Base-by-base conservation (phyloP, 345 rosid genomes). In the Boechera stricta region DNA sequence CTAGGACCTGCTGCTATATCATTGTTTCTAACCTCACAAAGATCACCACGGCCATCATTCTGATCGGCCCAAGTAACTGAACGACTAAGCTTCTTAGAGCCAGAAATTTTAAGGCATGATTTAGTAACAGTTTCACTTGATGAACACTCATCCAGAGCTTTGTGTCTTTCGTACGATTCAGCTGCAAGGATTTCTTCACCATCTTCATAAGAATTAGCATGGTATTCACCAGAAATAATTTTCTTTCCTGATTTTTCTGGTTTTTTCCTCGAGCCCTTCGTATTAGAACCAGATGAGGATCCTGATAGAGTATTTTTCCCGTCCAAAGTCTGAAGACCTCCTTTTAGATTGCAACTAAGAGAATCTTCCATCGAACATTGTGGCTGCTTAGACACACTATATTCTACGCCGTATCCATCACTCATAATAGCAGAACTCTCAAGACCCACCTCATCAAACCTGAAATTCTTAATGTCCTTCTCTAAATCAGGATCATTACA, bases 21-120 rank as follows among this genome's bases (percentile, higher is more conserved):
- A 67, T 77, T 72, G 76, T 86, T 84, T 72, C 74, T 84, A 80
- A 85, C 68, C 75, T 89, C 82, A 49, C 87, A 86, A 52, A 88
- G 92, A 74, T 84, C 76, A 67, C 82, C 79, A 74, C 55, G 47
- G 62, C 60, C 77, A 31, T 75, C 75, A 72, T 84, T 84, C 80
- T 87, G 85, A 85, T 91, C 98, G 53, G 96, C 97, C 97, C 98
- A 94, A n/a, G 90, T 90, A 71, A 95, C 98, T 38, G 89, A 84
- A 41, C 68, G 87, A 39, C 51, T 69, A 16, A 76, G 74, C 79
- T 83, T 89, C 82, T 85, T 87, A 33, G 88, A 69, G 52, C 82
- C 82, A 41, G 88, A 72, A 59, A 80, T 73, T 85, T 86, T 88
- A 69, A 95, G 94, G 67, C 91, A 88, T 44, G 98, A 81, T 77